Conservation (phyloP, 75 land plant species). For the Selaginella tamariscina region DNA sequence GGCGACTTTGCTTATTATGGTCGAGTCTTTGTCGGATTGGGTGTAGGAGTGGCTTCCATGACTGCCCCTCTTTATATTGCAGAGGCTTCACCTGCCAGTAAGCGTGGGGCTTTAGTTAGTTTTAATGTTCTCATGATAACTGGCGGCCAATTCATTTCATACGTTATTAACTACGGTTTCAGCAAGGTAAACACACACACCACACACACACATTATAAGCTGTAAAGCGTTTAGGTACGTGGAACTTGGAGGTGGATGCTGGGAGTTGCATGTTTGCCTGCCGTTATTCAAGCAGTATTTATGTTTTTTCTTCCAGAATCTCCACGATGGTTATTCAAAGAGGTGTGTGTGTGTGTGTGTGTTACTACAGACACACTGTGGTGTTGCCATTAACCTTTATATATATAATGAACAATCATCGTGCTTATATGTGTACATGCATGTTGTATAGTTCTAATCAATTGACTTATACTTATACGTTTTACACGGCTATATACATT, state of each 20-base stretch:
- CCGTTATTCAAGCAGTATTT: conserved; percentile 46
- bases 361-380: no score
- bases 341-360: conserved; percentile 44
- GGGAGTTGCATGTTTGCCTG: conserved; percentile 67
- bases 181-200: conserved; percentile 43
- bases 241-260: conserved; percentile 94
- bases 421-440: no score
- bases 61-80: conserved; percentile 84
- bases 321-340: conserved; percentile 61
- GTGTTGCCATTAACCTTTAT: no score
- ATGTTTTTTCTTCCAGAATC: conserved; percentile 72
- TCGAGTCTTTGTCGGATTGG: conserved; percentile 58
- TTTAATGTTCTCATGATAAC: conserved; percentile 74
- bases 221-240: conserved; percentile 31
- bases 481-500: background rate
- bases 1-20: conserved; percentile 46
- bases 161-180: conserved; percentile 63
- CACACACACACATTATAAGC: no score
- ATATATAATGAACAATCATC: no score
- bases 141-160: conserved; percentile 70
- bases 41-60: conserved; percentile 86
- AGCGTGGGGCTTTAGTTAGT: conserved; percentile 76
- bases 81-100: conserved; percentile 66
- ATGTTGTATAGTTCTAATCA: no score
- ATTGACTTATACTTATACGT: background rate